phyloP scores from a whole-genome alignment of 352 stramenopile species.

The Pythium vanterpoolii region DNA sequence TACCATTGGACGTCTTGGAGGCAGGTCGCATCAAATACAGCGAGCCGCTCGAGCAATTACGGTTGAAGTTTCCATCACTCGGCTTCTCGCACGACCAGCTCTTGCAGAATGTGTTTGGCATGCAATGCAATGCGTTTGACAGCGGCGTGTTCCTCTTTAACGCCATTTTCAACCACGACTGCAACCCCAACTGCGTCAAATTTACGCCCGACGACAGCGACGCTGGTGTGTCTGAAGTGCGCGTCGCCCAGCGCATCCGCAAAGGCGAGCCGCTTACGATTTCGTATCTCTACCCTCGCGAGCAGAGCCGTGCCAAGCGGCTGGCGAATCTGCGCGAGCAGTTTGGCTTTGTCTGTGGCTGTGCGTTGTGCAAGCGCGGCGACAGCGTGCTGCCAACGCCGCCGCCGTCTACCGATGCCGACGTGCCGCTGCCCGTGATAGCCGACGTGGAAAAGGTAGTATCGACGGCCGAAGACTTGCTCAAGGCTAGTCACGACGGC shows the following conservation, averaged over 20 bases:
- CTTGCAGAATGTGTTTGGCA: conserved; percentile 84
- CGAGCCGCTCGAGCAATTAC: conserved; percentile 48
- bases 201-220: conserved; percentile 67
- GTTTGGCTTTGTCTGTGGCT: conserved; percentile 88
- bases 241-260: conserved; percentile 76
- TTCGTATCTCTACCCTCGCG: conserved; percentile 90
- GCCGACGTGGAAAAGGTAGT: conserved; percentile 67
- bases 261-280: conserved; percentile 92
- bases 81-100: conserved; percentile 64
- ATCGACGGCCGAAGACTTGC: conserved; percentile 50
- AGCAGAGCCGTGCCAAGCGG: conserved; percentile 82
- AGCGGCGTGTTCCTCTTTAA: conserved; percentile 93
- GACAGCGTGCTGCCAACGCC: conserved; percentile 59
- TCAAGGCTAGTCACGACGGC: conserved; percentile 47
- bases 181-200: conserved; percentile 95
- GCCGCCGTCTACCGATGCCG: conserved; percentile 16
- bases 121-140: conserved; percentile 95
- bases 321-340: conserved; percentile 86
- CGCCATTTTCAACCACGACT: conserved; percentile 94
- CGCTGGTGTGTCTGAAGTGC: conserved; percentile 86
- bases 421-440: conserved; percentile 28
- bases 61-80: conserved; percentile 42
- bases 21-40: conserved; percentile 59
- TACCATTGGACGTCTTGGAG: conserved; percentile 50
- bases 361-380: conserved; percentile 59